Evolutionary conservation across 176 grass and related monocot species (phyloP).

Genomic region (Triticum dicoccoides): DNA sequence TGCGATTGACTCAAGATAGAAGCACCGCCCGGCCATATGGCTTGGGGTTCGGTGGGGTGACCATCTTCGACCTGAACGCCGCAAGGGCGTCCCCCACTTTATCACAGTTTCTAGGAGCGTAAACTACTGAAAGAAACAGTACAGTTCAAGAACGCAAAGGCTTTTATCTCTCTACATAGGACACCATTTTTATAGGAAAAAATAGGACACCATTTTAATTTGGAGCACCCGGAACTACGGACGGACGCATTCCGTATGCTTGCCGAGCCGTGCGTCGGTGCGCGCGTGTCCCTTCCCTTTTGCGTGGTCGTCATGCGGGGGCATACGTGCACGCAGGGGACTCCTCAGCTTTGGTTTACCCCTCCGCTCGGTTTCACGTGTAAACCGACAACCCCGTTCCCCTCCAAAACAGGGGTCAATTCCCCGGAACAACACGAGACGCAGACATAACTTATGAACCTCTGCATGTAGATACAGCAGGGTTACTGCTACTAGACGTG

Average conservation of each 20-base stretch:
- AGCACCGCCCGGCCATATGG: too few relatives aligned
- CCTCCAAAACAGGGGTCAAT: slow-evolving; percentile 27
- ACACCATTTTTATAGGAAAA: too few relatives aligned
- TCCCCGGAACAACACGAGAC: not conserved
- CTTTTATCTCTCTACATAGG: too few relatives aligned
- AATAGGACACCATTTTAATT: too few relatives aligned
- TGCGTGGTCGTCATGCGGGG: not conserved
- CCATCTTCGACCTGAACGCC: too few relatives aligned
- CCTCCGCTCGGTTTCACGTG: not conserved
- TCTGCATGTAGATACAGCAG: not conserved
- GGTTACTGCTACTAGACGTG: not conserved
- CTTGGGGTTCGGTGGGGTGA: too few relatives aligned
- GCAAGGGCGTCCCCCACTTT: too few relatives aligned
- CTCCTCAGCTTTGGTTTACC: not conserved
- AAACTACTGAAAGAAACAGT: too few relatives aligned
- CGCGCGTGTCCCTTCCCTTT: not conserved
- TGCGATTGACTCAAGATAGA: too few relatives aligned
- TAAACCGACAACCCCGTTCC: not conserved
- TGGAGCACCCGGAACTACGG: not conserved
- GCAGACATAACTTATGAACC: not conserved
- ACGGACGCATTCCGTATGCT: not conserved
- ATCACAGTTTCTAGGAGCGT: too few relatives aligned
- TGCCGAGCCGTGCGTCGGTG: not conserved
- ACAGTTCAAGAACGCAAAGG: too few relatives aligned
- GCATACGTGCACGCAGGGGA: slow-evolving; percentile 35